Evolutionary conservation across 768 basidiomycete species (phyloP).

Genomic region (Mycena leptocephala): DNA sequence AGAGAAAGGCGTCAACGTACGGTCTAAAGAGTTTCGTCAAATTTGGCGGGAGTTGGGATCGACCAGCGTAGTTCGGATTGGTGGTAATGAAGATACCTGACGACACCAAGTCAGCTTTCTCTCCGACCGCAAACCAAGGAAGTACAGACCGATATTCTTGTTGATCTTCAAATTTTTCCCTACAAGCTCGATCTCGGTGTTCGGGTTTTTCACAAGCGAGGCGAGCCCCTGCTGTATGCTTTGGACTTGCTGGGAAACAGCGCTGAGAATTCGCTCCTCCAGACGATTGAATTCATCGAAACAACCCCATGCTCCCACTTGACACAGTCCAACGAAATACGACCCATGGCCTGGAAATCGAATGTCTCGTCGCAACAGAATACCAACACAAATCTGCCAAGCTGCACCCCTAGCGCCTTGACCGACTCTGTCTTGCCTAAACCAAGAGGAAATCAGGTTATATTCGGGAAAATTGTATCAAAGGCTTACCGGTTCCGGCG

Average conservation of each 20-base stretch:
- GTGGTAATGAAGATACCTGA: conserved; percentile 98
- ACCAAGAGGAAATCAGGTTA: conserved; percentile 30
- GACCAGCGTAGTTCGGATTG: conserved; percentile 98
- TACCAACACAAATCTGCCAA: conserved; percentile 99
- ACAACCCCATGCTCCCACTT: conserved; percentile 99
- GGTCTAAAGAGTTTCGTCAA: conserved; percentile 95
- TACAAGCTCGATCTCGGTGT: conserved; percentile 94
- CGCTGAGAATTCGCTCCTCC: conserved; percentile 97
- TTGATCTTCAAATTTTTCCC: conserved; percentile 96
- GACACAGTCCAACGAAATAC: conserved; percentile 98
- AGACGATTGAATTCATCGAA: conserved; percentile 99
- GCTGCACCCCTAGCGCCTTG: conserved; percentile 97
- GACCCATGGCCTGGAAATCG: conserved; percentile 99
- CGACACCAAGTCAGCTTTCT: conserved; percentile 14
- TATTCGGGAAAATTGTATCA: neutral
- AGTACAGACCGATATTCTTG: conserved; percentile 85
- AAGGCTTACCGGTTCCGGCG: conserved; percentile 88
- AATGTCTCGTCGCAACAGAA: conserved; percentile 99
- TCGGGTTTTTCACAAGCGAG: conserved; percentile 86
- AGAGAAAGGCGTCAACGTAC: conserved; percentile 61
- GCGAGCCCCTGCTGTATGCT: conserved; percentile 97
- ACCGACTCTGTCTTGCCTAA: conserved; percentile 99
- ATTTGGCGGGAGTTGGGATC: conserved; percentile 91
- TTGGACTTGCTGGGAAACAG: conserved; percentile 99
- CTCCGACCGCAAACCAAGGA: neutral